Percentiles rank a stretch among this genome's conserved stretches.
These are phyloP conservation scores for Fusarium pininemorale DNA, from an alignment of 2,329 filamentous ascomycete species.

Conservation along the genomic window DNA sequence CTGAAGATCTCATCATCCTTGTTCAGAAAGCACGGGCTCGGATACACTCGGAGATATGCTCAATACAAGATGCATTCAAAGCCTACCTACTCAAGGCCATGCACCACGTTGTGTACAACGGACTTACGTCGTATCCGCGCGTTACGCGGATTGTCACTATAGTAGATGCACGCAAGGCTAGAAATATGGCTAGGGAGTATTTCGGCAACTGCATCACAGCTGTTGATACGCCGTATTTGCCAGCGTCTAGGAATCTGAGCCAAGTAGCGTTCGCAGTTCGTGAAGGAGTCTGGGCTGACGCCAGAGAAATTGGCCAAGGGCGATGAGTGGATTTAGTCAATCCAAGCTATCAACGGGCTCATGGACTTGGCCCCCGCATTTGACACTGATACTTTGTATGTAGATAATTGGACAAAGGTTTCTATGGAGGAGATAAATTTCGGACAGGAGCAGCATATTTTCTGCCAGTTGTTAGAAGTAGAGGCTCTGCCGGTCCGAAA, in stretches of 20 bases:
- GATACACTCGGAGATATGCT: not conserved
- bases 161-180: not conserved
- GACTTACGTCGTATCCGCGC: not conserved
- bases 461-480: not conserved
- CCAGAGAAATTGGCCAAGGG: not conserved
- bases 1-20: not conserved
- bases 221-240: not conserved
- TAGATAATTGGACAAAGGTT: not conserved
- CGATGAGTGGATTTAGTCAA: not conserved
- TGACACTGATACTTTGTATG: not conserved
- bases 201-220: not conserved
- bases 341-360: not conserved
- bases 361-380: not conserved
- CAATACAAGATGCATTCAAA: not conserved
- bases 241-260: not conserved
- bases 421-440: not conserved
- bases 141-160: not conserved
- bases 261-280: not conserved
- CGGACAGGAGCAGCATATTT: not conserved
- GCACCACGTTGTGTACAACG: not conserved
- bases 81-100: not conserved
- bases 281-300: not conserved
- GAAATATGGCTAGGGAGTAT: not conserved
- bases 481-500: not conserved
- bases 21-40: not conserved